phyloP scores from a whole-genome alignment of 441 rosid species.

The Erodium trifolium region DNA sequence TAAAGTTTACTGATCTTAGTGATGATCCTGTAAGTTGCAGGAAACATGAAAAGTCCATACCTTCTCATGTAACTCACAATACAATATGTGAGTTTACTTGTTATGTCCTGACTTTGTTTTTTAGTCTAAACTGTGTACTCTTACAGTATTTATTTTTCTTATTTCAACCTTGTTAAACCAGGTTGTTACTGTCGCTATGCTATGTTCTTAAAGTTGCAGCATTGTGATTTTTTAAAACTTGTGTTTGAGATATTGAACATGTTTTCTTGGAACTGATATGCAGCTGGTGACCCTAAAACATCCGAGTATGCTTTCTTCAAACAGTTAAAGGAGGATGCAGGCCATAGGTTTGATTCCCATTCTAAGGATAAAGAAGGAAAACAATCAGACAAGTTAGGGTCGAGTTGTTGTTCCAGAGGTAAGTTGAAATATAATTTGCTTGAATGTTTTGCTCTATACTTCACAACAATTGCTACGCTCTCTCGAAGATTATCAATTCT shows the following conservation, averaged over 20 bases:
- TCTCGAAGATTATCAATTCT: not conserved
- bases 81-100: conserved; percentile 19
- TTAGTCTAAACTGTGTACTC: not conserved
- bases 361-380: conserved; percentile 16
- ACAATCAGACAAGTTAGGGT: conserved; percentile 20
- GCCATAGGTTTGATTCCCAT: conserved; percentile 20
- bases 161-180: not conserved
- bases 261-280: conserved; percentile 14
- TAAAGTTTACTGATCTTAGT: conserved; percentile 25
- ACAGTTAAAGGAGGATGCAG: conserved; percentile 44
- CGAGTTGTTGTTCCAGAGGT: conserved; percentile 28
- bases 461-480: not conserved
- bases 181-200: not conserved
- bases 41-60: conserved; percentile 5
- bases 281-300: conserved; percentile 60
- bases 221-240: not conserved
- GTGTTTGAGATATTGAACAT: not conserved
- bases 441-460: not conserved
- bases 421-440: conserved; percentile 5
- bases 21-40: conserved; percentile 18
- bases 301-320: conserved; percentile 70
- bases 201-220: not conserved
- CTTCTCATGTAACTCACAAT: conserved; percentile 1
- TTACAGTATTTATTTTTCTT: not conserved
- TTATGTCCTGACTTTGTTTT: not conserved